Base-by-base conservation (phyloP, 768 basidiomycete genomes). In the Botryobasidium botryosum region DNA sequence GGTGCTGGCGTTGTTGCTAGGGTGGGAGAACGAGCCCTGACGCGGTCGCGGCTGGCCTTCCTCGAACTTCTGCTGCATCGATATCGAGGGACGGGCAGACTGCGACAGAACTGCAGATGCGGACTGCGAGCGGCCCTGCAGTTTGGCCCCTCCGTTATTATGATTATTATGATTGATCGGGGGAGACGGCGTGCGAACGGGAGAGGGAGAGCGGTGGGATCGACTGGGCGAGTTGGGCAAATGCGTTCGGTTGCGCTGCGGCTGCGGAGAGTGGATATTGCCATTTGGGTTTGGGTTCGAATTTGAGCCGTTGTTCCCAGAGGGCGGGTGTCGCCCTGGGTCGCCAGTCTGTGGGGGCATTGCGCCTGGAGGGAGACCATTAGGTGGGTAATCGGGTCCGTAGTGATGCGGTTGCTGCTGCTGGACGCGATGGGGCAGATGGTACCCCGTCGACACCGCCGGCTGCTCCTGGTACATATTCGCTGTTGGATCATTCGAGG, bases 91-190 rank as follows among this genome's bases (percentile, higher is more conserved):
- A 4, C 57, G 58, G 17, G 63, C 53, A 8, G 64, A 60, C 3
- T 67, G 59, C 39, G 46, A 31, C n/a, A 36, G 32, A 17, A 60
- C 55, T 4, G 70, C 78, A 24, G 71, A 79, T 6, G 82, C 81
- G 1, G 81, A 84, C 37, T 78, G 53, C 23, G 83, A 86, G 27
- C 83, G 74, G n/a, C 64, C 61, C 2, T 77, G 67, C n/a, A 61
- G 53, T 49, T 71, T 67, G n/a, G 52, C 56, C 6, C 40, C 20
- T 59, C 35, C 46, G 13, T 13, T n/a, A 27, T 3, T 20, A 18
- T 21, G 50, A 39, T 64, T 59, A 55, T 66, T 65, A 45, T 62
- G 61, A 51, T 56, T 65, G 55, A 62, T 6, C 65, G 54, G 13
- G 77, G 76, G 0, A 77, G 74, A 3, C 77, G 77, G 25, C 68